Evolutionary conservation across 306 rosid species (phyloP), one percentile per base, ranked within the genome.

Genomic region (Vicia sativa): DNA sequence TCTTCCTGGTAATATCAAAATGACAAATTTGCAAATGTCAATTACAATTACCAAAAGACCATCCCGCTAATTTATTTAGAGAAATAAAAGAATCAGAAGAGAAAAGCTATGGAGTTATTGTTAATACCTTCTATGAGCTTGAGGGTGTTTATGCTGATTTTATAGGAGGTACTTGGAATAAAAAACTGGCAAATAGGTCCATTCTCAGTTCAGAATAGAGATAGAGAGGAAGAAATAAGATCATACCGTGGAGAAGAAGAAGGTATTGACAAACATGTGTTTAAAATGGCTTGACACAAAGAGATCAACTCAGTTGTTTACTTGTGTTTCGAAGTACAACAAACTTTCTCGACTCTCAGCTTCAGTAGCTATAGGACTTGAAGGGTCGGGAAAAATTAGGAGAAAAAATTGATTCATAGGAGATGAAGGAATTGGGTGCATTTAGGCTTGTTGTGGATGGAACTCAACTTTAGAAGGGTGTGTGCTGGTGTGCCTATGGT

Each of bases 111-210:
- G 90, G 92, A 2, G 74, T 80, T 64, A 49, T 86, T 38, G 70
- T 77, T 8, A 82, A 89, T 49, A 89, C 83, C 66, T 82, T 86
- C 35, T 79, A 82, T 7, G 95, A 84, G 45, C 91, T 86, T 0
- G 95, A 86, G 59, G 52, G 29, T 2, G 80, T 35, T 0, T 86
- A 84, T 66, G 81, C 77, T 7, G 81, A 89, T 29, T 80, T 14
- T 82, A 38, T 49, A 78, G 15, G 62, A 80, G 0, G 79, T 52
- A 16, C 4, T 82, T 6, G 81, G 85, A 38, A 71, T 75, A 44
- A 84, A 29, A 56, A 77, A 80, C 9, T 89, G 96, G 89, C 89
- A 78, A 11, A 72, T 86, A 6, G 96, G 96, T 5, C 96, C 96
- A 0, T 28, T 89, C 5, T 89, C 80, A 41, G 16, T 82, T 13